A percentile compares a stretch with the other conserved stretches of the same genome.
phyloP scores from a whole-genome alignment of 164 flowering plant species.

The Echeveria elegans region DNA sequence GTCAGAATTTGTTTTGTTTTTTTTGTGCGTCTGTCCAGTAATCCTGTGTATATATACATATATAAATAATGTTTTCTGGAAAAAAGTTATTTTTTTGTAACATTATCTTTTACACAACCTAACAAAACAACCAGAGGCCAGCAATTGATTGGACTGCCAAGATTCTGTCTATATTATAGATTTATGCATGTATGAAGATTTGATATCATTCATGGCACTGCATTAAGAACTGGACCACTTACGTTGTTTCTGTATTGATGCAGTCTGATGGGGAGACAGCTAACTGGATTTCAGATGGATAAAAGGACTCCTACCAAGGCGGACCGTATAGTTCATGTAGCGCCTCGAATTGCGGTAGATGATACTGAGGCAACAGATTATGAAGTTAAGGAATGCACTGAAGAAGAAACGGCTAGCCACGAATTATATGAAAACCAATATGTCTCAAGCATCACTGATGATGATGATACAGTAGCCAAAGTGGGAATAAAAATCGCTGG shows the following conservation, averaged over 20 bases:
- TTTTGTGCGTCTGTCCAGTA: neutral
- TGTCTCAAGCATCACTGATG: slow-evolving; percentile 20
- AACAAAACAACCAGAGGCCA: neutral
- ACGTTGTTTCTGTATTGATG: slow-evolving; percentile 10
- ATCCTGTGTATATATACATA: neutral
- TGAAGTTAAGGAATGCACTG: slow-evolving; percentile 60
- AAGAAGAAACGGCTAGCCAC: slow-evolving; percentile 30
- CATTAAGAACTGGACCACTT: neutral
- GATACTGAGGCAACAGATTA: slow-evolving; percentile 34
- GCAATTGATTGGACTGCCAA: neutral
- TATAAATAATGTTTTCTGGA: neutral
- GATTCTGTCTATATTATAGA: neutral
- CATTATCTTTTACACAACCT: neutral
- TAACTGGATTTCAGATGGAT: slow-evolving; percentile 37
- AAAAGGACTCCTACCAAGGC: slow-evolving; percentile 29
- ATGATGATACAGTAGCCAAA: slow-evolving; percentile 18
- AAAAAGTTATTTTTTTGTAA: slow-evolving; percentile 1
- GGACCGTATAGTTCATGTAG: slow-evolving; percentile 20
- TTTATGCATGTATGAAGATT: neutral
- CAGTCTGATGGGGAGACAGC: slow-evolving; percentile 65
- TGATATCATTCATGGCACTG: neutral
- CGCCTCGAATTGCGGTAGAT: slow-evolving; percentile 24
- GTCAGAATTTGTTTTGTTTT: neutral
- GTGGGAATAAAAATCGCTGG: slow-evolving; percentile 22
- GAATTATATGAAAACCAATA: slow-evolving; percentile 27